Evolutionary conservation across 345 rosid genomes (phyloP), one percentile per base, ranked within the genome.

Genomic region (Cardiospermum halicacabum): DNA sequence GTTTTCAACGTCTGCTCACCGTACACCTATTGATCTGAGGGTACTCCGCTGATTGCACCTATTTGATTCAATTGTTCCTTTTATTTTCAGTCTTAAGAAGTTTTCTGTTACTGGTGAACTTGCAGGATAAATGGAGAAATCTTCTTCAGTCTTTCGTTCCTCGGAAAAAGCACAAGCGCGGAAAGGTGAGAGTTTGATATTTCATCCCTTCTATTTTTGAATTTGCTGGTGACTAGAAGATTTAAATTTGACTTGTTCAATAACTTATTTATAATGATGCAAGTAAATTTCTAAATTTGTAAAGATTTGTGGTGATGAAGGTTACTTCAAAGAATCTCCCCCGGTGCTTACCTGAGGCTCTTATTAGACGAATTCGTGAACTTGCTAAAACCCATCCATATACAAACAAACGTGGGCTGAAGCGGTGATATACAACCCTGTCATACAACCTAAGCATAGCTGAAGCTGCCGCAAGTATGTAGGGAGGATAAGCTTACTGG

Each of bases 101-200:
- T 15, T 30, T 36, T 48, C 69, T 59, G 63, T 18, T 24, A 32
- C 10, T 32, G 11, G 24, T 69, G 34, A 34, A 47, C 40, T 27
- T 73, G 72, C 82, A 92, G 98, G 98, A 89, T 66, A 92, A 92
- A 75, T 92, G 98, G 98, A 83, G 97, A 48, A 93, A 93, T 80
- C 96, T 93, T 69, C 72, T 93, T 42, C 81, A 80, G 75, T 85
- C 96, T 62, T 74, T 88, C 75, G 70, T 60, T 49, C 80, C 65
- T 8, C 70, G 65, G 56, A 75, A 75, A 69, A 71, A 56, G 48
- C 70, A 71, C 40, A 28, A 74, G 70, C n/a, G n/a, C n/a, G 73
- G 62, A 72, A 86, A 83, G 93, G 96, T 89, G 36, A 76, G 79
- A 45, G 21, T 64, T 60, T 47, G 45, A 3, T 11, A 6, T 49